Conservation (phyloP, 768 basidiomycete species). For the Lentinula sp. region DNA sequence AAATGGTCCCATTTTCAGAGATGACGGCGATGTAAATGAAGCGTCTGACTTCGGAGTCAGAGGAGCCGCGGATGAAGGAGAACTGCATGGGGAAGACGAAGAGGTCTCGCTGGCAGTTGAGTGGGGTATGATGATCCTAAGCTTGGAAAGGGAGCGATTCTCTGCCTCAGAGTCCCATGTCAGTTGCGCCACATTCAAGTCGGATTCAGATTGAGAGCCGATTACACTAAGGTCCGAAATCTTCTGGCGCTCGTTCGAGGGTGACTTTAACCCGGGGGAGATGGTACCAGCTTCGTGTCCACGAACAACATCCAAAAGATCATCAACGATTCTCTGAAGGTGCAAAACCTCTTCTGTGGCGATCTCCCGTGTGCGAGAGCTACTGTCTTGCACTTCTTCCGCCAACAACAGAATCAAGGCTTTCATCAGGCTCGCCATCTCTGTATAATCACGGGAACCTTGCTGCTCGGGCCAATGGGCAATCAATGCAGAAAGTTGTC, state of each 20-base stretch:
- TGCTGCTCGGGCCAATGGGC: constrained; percentile 64
- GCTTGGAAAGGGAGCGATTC: constrained; percentile 7
- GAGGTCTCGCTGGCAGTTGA: background rate
- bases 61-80: background rate
- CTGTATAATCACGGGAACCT: constrained; percentile 62
- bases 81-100: background rate
- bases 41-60: background rate
- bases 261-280: constrained; percentile 4
- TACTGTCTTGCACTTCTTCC: constrained; percentile 57
- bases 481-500: constrained; percentile 40
- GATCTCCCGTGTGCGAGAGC: constrained; percentile 30
- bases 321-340: constrained; percentile 44
- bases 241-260: background rate
- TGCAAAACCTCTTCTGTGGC: constrained; percentile 34
- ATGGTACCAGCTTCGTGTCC: constrained; percentile 25
- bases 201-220: background rate
- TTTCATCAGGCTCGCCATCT: constrained; percentile 53
- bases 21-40: background rate
- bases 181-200: background rate
- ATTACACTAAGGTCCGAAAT: background rate
- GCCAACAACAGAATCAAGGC: constrained; percentile 55
- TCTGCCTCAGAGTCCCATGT: constrained; percentile 4
- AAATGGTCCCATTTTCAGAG: background rate
- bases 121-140: background rate
- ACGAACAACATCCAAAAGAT: constrained; percentile 39